A percentile compares a stretch with the other conserved stretches of the same genome.
Conservation (phyloP, 129 eudicot genomes). For the Tagetes patula region DNA sequence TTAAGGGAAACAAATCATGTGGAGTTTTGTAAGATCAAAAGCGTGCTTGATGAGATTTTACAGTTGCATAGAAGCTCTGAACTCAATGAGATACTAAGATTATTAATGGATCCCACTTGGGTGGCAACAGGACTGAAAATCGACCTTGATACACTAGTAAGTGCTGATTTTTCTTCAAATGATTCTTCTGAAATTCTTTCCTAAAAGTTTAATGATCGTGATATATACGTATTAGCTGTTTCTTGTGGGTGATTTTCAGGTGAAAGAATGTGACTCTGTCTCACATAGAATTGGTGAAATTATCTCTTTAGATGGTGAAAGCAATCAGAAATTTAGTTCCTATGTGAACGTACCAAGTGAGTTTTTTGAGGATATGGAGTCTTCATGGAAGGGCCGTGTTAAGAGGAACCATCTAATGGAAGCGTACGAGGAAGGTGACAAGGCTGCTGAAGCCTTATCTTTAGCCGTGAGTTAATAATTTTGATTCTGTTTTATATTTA, state of each 20-base stretch:
- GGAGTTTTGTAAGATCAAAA: slow-evolving; percentile 93
- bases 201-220: background rate
- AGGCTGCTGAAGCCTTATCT: slow-evolving; percentile 77
- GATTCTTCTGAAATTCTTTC: slow-evolving; percentile 21
- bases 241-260: slow-evolving; percentile 44
- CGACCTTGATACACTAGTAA: slow-evolving; percentile 68
- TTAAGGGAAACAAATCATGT: slow-evolving; percentile 93
- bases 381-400: slow-evolving; percentile 93
- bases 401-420: slow-evolving; percentile 76
- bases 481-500: background rate
- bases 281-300: slow-evolving; percentile 76
- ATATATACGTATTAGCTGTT: background rate
- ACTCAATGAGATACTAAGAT: slow-evolving; percentile 61
- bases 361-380: slow-evolving; percentile 91
- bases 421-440: slow-evolving; percentile 65
- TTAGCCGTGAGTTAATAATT: slow-evolving; percentile 53
- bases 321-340: slow-evolving; percentile 57
- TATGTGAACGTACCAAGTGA: slow-evolving; percentile 58
- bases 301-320: slow-evolving; percentile 70
- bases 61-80: slow-evolving; percentile 58
- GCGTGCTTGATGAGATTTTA: slow-evolving; percentile 69
- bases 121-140: slow-evolving; percentile 83
- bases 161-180: slow-evolving; percentile 23
- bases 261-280: slow-evolving; percentile 59
- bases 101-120: slow-evolving; percentile 85